phyloP scores from a whole-genome alignment of 768 basidiomycete species.

The Termitomyces heimii region DNA sequence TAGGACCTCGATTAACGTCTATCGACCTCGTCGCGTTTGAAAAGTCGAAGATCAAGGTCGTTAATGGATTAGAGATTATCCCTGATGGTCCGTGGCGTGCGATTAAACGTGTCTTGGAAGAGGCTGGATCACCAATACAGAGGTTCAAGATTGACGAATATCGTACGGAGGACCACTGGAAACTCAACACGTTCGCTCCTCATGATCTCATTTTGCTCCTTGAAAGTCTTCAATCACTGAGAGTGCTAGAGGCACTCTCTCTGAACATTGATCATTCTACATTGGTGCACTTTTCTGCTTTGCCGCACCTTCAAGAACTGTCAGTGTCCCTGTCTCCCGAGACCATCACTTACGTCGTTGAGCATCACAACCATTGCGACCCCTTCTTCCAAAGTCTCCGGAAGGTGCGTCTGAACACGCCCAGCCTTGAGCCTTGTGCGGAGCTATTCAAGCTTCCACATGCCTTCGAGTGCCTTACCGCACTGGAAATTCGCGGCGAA shows the following conservation, averaged over 20 bases:
- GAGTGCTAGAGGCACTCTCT: constrained; percentile 2
- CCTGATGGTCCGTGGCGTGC: constrained; percentile 4
- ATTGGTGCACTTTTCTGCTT: neutral
- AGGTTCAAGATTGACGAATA: constrained; percentile 2
- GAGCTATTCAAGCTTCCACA: constrained; percentile 1
- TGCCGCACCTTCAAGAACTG: neutral
- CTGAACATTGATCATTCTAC: constrained; percentile 1
- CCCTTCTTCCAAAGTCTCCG: neutral
- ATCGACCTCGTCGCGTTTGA: constrained; percentile 2
- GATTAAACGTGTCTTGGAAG: neutral
- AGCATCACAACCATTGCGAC: neutral
- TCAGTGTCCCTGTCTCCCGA: constrained; percentile 1
- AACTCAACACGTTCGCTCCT: constrained; percentile 4
- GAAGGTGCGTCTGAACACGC: constrained; percentile 1
- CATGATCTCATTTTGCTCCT: constrained; percentile 1
- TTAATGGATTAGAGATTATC: neutral
- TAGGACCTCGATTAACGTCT: constrained; percentile 1
- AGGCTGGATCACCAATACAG: neutral
- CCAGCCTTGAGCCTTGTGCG: neutral
- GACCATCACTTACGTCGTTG: neutral
- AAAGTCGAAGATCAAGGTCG: neutral
- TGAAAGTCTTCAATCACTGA: neutral
- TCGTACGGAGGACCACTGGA: constrained; percentile 2
- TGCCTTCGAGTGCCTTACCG: neutral
- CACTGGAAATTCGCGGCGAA: neutral